phyloP scores from a whole-genome alignment of 768 basidiomycete genomes.

The Amanita exitialis region DNA sequence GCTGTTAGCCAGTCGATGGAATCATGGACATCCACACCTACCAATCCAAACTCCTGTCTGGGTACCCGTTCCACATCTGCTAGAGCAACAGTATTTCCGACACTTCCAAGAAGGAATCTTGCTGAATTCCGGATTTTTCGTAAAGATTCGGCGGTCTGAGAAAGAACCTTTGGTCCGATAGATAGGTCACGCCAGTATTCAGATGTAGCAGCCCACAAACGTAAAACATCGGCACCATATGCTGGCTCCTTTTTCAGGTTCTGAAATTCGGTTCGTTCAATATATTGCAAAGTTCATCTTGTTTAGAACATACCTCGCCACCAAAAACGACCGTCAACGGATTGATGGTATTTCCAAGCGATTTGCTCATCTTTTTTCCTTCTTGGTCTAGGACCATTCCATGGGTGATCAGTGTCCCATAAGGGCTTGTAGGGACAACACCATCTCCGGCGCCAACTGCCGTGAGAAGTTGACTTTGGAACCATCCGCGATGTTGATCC shows the following conservation, averaged over 20 bases:
- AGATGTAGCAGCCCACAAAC: conserved; percentile 87
- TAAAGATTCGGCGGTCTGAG: conserved; percentile 65
- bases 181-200: conserved; percentile 87
- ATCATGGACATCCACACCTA: conserved; percentile 22
- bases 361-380: conserved; percentile 98
- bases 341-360: conserved; percentile 82
- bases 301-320: conserved; percentile 45
- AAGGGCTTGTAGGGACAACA: conserved; percentile 39
- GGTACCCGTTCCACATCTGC: conserved; percentile 24
- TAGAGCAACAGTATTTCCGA: conserved; percentile 30
- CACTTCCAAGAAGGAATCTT: conserved; percentile 79
- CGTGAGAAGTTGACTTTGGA: conserved; percentile 91
- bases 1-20: background rate
- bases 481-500: conserved; percentile 98
- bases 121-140: conserved; percentile 82
- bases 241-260: conserved; percentile 62
- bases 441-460: conserved; percentile 42
- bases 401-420: conserved; percentile 80
- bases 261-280: conserved; percentile 22
- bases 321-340: conserved; percentile 77
- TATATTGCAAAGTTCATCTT: background rate
- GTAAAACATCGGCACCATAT: conserved; percentile 79
- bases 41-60: conserved; percentile 49
- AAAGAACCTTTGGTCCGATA: conserved; percentile 69
- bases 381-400: conserved; percentile 91